Base-by-base conservation (phyloP, 352 stramenopile genomes). In the Phytophthora uliginosa region DNA sequence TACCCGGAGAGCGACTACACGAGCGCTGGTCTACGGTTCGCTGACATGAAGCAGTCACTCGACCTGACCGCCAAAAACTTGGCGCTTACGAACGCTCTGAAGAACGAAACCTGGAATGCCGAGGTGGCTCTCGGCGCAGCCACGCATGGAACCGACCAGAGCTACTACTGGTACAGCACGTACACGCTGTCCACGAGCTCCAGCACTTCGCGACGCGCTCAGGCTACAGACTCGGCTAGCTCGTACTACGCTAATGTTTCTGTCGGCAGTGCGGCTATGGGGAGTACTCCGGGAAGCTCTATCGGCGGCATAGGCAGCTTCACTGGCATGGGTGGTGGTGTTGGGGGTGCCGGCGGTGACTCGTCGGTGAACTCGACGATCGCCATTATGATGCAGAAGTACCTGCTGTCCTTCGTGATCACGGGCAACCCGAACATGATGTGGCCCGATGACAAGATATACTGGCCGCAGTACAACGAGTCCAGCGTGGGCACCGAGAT, bases 141-240 rank as follows among this genome's bases (percentile, higher is more conserved):
- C 17, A 51, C 63, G n/a, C 70, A 77, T 28, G 64, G 70, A n/a
- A 28, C 70, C 6, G 64, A 73, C 36, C 70, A 77, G 45, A 73
- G 47, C 38, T 77, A 77, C 65, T 73, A 77, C 70, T 73, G 63
- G 58, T 73, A 73, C 70, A 77, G 63, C 69, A 77, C 69, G 45
- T 77, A 73, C 57, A 69, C 42, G 17, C 52, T 73, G 17, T 66
- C 48, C 20, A 69, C 63, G 42, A 60, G 54, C 22, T 71, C 62
- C 12, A 76, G 62, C 31, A 76, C 63, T 6, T 61, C 51, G 40
- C 51, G 56, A 45, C 62, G 55, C 17, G 15, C 40, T 24, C 36
- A 66, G 51, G 20, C 61, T 38, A 63, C 51, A 15, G 62, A 67
- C 26, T 63, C 26, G 17, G 67, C 60, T n/a, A 74, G 47, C 47